Evolutionary conservation across 768 basidiomycete species (phyloP), one percentile per base, ranked within the genome.

Genomic region (Hydnomerulius pinastri): DNA sequence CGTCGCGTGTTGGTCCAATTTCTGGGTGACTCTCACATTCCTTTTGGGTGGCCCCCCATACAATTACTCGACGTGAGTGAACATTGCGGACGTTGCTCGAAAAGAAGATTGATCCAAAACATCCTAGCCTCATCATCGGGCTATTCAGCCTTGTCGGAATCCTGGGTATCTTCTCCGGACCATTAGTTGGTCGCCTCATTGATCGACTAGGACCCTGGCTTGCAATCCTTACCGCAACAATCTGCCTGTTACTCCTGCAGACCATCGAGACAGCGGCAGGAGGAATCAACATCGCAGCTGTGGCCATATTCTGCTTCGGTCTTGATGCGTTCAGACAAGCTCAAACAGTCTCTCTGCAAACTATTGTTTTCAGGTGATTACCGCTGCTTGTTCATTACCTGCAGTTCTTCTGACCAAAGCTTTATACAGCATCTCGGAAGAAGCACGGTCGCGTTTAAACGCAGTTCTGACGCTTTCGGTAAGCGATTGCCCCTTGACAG

Each of bases 71-170:
- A 69, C 65, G 67, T 66, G 17, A 2, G 64, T 67, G 4, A n/a
- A 17, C 0, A 4, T 13, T 20, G 24, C 42, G 56, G 30, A 55
- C 30, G 18, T 15, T n/a, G 38, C 28, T 24, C 23, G n/a, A n/a
- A n/a, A n/a, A n/a, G n/a, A n/a, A n/a, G n/a, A 11, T 45, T 32
- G 3, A n/a, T 44, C 18, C 17, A 37, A 40, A 36, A 11, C 28
- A 10, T 23, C 40, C 11, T 44, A 51, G 59, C 21, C 60, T 61
- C 46, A 67, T 68, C 24, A 78, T 78, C 35, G 78, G 78, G 39
- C 57, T 80, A 4, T 76, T 80, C 46, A 78, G 77, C 12, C 67
- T 80, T 6, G 62, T 79, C 17, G 78, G 78, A 11, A 61, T 78
- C 20, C 54, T 62, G 49, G 78, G 73, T 24, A 66, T 76, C 41